Evolutionary conservation across 345 rosid species (phyloP), one percentile per base, ranked within the genome.

Genomic region (Eutrema japonicum): DNA sequence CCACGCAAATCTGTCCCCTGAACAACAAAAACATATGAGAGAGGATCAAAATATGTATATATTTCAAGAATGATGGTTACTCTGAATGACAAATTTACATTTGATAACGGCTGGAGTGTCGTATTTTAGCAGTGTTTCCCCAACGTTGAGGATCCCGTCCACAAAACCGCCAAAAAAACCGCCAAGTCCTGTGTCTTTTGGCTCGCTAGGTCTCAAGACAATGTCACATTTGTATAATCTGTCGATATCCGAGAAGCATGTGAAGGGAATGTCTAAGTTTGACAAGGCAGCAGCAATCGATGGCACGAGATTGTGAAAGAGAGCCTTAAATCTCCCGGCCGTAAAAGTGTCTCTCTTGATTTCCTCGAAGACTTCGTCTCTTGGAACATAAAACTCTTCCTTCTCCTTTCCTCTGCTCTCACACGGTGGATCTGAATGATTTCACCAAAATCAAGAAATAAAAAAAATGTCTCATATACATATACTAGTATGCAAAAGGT

Each of bases 1-100:
- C 98, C 98, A 94, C 10, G 97, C 82, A 84, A 94, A 94, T 53
- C 97, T 84, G 70, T 94, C 97, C 78, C 83, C 98, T 94, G 81
- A 18, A 77, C 22, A 74, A 12, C 70, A 8, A 67, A 16, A 65
- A 16, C 12, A 38, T 7, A 49, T 59, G 56, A 46, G 56, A 49
- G 53, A 62, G 50, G 35, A 52, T 4, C 26, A 54, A 33, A 11
- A 38, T 70, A 12, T 27, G 42, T 47, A 11, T 3, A 26, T 9
- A 29, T 43, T 47, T 38, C 65, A 53, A 46, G 36, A 61, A 27
- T n/a, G 3, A 67, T 67, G 2, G 2, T 0, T 29, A 14, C 16
- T 36, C 1, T 35, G 14, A 37, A 58, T 58, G 40, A 14, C 56
- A 63, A 32, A 35, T 53, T 38, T 77, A 91, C 96, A 80, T 84